These are phyloP conservation scores for Blastobotrys attinorum DNA, from an alignment of 805 yeast species.

Conservation along the genomic window DNA sequence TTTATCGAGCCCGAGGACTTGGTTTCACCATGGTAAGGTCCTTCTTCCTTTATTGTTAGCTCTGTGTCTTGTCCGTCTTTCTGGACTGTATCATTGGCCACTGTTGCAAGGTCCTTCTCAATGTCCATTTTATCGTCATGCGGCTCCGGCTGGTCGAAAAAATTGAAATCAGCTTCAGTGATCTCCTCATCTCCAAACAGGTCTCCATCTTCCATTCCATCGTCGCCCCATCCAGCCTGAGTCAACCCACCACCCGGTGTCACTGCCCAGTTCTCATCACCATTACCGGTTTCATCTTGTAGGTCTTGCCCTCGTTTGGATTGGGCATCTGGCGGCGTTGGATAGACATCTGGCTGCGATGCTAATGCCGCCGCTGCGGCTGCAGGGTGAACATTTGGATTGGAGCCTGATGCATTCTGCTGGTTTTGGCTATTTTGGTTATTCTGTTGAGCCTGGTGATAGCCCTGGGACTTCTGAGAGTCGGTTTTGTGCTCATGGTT, in stretches of 20 bases:
- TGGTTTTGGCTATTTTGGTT: not conserved
- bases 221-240: slow-evolving; percentile 21
- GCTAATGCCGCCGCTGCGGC: too few species aligned
- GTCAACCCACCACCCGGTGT: slow-evolving; percentile 16
- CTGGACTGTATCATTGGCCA: slow-evolving; percentile 3
- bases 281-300: slow-evolving; percentile 6
- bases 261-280: slow-evolving; percentile 14
- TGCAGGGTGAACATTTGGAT: slow-evolving; percentile 1
- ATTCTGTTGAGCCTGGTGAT: not conserved
- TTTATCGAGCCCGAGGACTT: too few species aligned
- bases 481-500: slow-evolving; percentile 1
- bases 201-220: slow-evolving; percentile 20
- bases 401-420: not conserved
- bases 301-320: too few species aligned
- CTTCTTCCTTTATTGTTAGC: not conserved
- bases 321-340: slow-evolving; percentile 31
- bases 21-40: not conserved
- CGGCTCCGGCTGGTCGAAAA: slow-evolving; percentile 30
- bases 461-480: not conserved
- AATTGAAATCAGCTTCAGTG: slow-evolving; percentile 36
- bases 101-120: slow-evolving; percentile 6
- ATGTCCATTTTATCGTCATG: slow-evolving; percentile 5
- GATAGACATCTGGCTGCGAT: slow-evolving; percentile 26
- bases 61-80: too few species aligned
- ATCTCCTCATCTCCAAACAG: slow-evolving; percentile 31